Conservation (phyloP, 352 stramenopile genomes). For the Phytophthora syringae region DNA sequence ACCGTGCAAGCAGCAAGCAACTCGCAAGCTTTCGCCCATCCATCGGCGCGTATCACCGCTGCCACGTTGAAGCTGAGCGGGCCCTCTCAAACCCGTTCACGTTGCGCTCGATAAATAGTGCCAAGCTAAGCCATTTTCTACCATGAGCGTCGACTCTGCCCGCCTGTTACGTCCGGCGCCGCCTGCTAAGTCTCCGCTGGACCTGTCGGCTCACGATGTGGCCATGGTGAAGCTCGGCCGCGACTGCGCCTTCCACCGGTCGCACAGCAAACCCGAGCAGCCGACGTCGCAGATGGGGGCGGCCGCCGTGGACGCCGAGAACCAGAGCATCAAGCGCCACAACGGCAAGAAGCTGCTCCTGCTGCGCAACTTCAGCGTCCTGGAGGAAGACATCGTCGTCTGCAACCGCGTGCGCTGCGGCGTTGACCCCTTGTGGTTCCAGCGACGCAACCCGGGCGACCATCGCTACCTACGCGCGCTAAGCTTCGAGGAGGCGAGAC, state of each 20-base stretch:
- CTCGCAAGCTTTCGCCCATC: conserved; percentile 3
- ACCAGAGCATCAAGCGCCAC: conserved; percentile 33
- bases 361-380: conserved; percentile 68
- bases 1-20: too few relatives aligned
- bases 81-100: conserved; percentile 1
- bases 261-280: conserved; percentile 61
- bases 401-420: conserved; percentile 74
- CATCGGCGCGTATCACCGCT: conserved; percentile 16
- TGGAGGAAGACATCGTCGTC: conserved; percentile 71
- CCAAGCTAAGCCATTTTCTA: too few relatives aligned
- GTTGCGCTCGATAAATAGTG: too few relatives aligned
- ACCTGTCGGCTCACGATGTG: conserved; percentile 37
- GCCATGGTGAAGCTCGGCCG: conserved; percentile 36
- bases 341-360: conserved; percentile 63
- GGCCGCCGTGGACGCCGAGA: conserved; percentile 52
- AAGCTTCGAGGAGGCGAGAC: conserved; percentile 54
- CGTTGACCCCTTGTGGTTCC: conserved; percentile 53
- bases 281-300: conserved; percentile 68
- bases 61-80: conserved; percentile 20
- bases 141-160: conserved; percentile 23
- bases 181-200: conserved; percentile 30
- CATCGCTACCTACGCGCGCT: conserved; percentile 57
- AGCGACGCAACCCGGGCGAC: conserved; percentile 44
- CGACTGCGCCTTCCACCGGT: conserved; percentile 49
- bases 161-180: conserved; percentile 24